These are phyloP conservation scores for Sarocladiaceae sp. DNA, from an alignment of 2,329 filamentous ascomycete genomes.

Conservation along the genomic window DNA sequence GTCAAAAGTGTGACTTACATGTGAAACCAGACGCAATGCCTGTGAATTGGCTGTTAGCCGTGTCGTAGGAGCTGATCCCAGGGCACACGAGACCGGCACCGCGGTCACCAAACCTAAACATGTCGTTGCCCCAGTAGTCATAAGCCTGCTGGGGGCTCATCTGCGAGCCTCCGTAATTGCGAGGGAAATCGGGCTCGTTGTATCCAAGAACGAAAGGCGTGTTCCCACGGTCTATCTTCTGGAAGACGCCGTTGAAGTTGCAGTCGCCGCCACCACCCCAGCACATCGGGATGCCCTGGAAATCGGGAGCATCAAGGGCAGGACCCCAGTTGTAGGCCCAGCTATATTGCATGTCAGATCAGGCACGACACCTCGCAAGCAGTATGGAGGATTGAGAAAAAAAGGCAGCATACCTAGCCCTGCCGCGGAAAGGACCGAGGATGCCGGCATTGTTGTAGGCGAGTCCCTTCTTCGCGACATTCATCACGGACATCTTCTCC, in stretches of 20 bases:
- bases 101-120: not conserved
- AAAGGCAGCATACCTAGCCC: not conserved
- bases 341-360: not conserved
- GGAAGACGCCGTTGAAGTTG: not conserved
- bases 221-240: slow-evolving; percentile 1
- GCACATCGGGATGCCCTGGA: slow-evolving; percentile 5
- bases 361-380: not conserved
- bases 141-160: not conserved
- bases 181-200: slow-evolving; percentile 4
- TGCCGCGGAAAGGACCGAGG: not conserved
- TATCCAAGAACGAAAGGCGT: not conserved
- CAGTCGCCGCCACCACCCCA: not conserved
- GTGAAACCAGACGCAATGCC: slow-evolving; percentile 1
- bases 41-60: not conserved
- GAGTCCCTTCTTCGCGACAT: slow-evolving; percentile 1
- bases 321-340: slow-evolving; percentile 7
- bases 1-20: not conserved
- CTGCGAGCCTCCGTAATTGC: not conserved
- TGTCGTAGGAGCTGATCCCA: slow-evolving; percentile 3
- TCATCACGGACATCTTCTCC: not conserved
- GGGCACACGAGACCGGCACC: slow-evolving; percentile 3
- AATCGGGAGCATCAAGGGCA: not conserved
- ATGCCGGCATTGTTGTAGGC: not conserved
- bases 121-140: slow-evolving; percentile 4
- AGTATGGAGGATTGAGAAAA: not conserved